Base-by-base conservation (phyloP, 2,329 filamentous ascomycete genomes). In the Aspergillus sp. region DNA sequence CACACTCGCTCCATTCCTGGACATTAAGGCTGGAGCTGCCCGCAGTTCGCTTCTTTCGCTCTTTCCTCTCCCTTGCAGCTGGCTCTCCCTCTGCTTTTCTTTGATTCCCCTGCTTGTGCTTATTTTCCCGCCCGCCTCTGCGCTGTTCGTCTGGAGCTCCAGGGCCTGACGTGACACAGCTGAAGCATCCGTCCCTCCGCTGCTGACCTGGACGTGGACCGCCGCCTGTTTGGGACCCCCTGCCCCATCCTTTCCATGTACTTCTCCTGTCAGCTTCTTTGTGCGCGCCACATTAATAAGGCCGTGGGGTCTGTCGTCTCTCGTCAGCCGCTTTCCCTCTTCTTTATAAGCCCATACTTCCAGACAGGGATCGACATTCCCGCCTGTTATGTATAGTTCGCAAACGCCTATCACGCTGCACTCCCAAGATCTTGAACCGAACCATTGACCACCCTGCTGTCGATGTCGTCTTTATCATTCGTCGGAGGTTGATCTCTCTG, bases 401-500 rank as follows among this genome's bases (percentile, higher is more conserved):
- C 20, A 42, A 51, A 24, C 39, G 49, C 39, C 48, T 17, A 17
- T 24, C 22, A n/a, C 15, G 1, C 9, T 12, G 15, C 15, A 37
- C 12, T 22, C n/a, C 13, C 41, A 37, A 30, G 12, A 37, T 40
- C 33, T 30, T n/a, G 51, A 22, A 24, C 45, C n/a, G 17, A 17
- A 22, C 15, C 20, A 48, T 34, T 24, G 27, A 40, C 46, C 42
- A 49, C 30, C 44, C 22, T 15, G 33, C 46, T 51, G 54, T 64
- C 64, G 53, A 64, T 66, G 63, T 60, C 42, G 46, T 37, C 44
- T 58, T 53, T 51, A 40, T 60, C 33, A 46, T 47, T 46, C 24
- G 50, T 41, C 57, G 52, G 40, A 51, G 59, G 49, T 56, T 54
- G 51, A 53, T 59, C 56, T 49, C 57, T 53, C 58, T 59, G 61